Percentiles rank a stretch among this genome's conserved stretches.
Evolutionary conservation across 768 basidiomycete species (phyloP).

Genomic region (Neoboletus brunneissimus): DNA sequence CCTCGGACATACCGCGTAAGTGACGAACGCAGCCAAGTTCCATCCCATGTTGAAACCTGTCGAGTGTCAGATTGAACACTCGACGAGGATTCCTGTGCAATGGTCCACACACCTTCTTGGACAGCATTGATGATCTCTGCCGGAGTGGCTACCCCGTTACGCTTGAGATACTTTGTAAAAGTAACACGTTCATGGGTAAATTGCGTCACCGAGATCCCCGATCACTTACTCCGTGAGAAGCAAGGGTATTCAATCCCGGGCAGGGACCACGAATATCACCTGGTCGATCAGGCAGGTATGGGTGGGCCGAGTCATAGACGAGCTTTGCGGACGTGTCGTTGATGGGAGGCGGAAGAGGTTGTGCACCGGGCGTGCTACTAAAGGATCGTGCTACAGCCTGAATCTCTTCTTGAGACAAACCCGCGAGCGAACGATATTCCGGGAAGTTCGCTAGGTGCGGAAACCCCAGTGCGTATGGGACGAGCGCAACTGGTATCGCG

Average conservation of each 20-base stretch:
- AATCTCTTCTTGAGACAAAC: slow-evolving; percentile 16
- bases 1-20: slow-evolving; percentile 16
- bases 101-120: slow-evolving; percentile 16
- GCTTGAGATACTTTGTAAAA: slow-evolving; percentile 18
- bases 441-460: slow-evolving; percentile 16
- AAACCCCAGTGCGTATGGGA: slow-evolving; percentile 12
- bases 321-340: slow-evolving; percentile 25
- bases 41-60: slow-evolving; percentile 25
- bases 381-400: slow-evolving; percentile 10
- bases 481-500: neutral
- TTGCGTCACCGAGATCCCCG: neutral
- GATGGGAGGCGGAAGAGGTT: slow-evolving; percentile 20
- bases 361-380: slow-evolving; percentile 22
- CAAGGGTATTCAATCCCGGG: too few species aligned
- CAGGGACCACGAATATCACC: too few species aligned
- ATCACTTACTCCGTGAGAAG: too few species aligned
- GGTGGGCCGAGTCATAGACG: too few species aligned
- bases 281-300: too few species aligned
- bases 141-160: slow-evolving; percentile 18
- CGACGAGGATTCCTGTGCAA: too few species aligned
- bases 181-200: neutral
- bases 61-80: neutral
- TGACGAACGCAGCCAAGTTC: slow-evolving; percentile 13
- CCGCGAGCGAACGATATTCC: slow-evolving; percentile 19
- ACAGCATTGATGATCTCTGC: slow-evolving; percentile 22